These are phyloP conservation scores for Pleurotus citrinopileatus DNA, from an alignment of 768 basidiomycete genomes.

Conservation along the genomic window DNA sequence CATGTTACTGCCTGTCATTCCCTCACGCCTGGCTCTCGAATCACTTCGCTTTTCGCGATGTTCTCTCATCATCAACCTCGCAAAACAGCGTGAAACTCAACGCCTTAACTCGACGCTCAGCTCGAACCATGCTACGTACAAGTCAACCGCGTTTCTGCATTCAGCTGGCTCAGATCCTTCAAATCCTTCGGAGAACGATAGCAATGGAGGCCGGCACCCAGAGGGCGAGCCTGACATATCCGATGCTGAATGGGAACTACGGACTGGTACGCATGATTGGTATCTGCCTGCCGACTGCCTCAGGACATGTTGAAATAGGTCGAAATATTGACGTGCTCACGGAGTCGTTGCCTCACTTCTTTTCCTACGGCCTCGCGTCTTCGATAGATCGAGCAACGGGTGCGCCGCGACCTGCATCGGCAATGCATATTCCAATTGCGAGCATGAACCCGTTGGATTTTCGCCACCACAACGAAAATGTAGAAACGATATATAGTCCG, in stretches of 20 bases:
- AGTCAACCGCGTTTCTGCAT: too few relatives aligned
- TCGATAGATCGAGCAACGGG: constrained; percentile 47
- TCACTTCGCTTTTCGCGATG: too few relatives aligned
- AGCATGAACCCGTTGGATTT: constrained; percentile 26
- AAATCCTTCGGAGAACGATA: too few relatives aligned
- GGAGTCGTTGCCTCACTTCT: constrained; percentile 71
- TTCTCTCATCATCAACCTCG: too few relatives aligned
- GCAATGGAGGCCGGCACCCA: neutral
- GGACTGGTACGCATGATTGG: constrained; percentile 50
- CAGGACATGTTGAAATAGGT: constrained; percentile 37
- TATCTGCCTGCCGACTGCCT: neutral
- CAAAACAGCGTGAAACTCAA: too few relatives aligned
- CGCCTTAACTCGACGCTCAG: too few relatives aligned
- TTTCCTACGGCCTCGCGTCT: constrained; percentile 61
- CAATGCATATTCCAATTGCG: constrained; percentile 22
- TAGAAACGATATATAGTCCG: constrained; percentile 59
- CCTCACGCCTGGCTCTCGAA: too few relatives aligned
- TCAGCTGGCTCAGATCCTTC: too few relatives aligned
- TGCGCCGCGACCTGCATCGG: constrained; percentile 25
- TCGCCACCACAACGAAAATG: constrained; percentile 29
- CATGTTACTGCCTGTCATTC: too few relatives aligned
- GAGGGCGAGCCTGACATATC: constrained; percentile 34
- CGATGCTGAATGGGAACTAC: constrained; percentile 77
- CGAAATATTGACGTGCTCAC: constrained; percentile 68
- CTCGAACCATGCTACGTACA: too few relatives aligned